Percentiles rank a stretch among this genome's conserved stretches.
Evolutionary conservation across 495 filamentous ascomycete genomes (phyloP).

Genomic region (Cladorrhinum samala): DNA sequence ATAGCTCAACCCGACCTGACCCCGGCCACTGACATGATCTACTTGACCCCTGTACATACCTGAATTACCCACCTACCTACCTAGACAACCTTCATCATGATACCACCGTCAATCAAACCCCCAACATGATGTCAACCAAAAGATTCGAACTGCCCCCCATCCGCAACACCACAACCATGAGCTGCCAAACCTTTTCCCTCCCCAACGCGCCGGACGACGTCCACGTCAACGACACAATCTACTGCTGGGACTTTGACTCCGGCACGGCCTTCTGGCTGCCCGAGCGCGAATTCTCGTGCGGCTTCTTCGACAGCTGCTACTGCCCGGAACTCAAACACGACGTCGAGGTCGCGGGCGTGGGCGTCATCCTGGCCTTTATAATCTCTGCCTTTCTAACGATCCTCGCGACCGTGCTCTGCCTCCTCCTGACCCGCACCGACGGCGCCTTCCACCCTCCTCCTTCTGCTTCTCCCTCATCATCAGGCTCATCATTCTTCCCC

Average conservation of each 20-base stretch:
- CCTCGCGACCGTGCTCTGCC: not conserved
- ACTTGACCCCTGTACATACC: no score
- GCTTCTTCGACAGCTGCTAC: not conserved
- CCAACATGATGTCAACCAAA: not conserved
- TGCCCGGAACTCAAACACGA: conserved; percentile 3
- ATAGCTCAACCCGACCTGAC: no score
- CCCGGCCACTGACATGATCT: no score
- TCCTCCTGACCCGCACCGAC: conserved; percentile 2
- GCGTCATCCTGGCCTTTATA: conserved; percentile 3
- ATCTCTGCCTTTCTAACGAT: not conserved
- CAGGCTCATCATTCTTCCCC: not conserved
- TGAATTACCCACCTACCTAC: no score
- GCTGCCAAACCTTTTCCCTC: not conserved
- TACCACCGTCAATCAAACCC: no score
- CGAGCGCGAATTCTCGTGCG: not conserved
- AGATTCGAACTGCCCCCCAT: not conserved
- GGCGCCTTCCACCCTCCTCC: no score
- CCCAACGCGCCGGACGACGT: not conserved
- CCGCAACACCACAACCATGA: not conserved
- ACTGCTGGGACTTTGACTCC: conserved; percentile 1
- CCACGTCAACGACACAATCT: conserved; percentile 1
- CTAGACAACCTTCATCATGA: no score
- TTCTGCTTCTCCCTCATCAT: no score
- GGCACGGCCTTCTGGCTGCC: not conserved
- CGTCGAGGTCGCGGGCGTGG: conserved; percentile 3